These are phyloP conservation scores for Parsonsia alboflavescens DNA, from an alignment of 257 asterid species.

Conservation along the genomic window DNA sequence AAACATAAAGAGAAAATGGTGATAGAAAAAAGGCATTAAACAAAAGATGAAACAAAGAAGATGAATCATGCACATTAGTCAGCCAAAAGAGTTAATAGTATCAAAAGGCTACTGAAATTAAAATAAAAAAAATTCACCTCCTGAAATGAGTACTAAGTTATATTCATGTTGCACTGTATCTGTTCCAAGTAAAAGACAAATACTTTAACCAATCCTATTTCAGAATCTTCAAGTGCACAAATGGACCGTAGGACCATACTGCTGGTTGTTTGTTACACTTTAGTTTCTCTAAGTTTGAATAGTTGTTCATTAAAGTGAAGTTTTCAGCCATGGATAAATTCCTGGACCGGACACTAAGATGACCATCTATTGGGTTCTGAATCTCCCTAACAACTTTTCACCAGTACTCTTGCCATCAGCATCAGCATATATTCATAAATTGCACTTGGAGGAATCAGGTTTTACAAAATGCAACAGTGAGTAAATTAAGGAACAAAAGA, in stretches of 20 bases:
- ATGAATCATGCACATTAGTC: no score
- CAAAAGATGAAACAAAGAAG: no score
- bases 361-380: background rate
- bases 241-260: background rate
- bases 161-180: background rate
- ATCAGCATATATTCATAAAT: background rate
- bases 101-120: background rate
- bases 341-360: background rate
- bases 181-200: background rate
- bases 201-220: background rate
- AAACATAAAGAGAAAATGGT: no score
- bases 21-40: no score
- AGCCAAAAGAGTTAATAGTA: no score
- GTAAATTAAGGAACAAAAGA: background rate
- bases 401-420: background rate
- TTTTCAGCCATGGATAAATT: background rate
- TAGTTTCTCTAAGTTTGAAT: background rate
- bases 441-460: background rate
- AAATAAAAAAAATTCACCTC: no score
- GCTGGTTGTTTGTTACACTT: background rate
- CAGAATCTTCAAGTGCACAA: background rate
- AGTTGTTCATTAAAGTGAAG: background rate
- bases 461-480: background rate
- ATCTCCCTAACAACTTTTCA: background rate
- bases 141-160: no score